Conservation (phyloP, 257 asterid genomes). For the Handroanthus guayacan region DNA sequence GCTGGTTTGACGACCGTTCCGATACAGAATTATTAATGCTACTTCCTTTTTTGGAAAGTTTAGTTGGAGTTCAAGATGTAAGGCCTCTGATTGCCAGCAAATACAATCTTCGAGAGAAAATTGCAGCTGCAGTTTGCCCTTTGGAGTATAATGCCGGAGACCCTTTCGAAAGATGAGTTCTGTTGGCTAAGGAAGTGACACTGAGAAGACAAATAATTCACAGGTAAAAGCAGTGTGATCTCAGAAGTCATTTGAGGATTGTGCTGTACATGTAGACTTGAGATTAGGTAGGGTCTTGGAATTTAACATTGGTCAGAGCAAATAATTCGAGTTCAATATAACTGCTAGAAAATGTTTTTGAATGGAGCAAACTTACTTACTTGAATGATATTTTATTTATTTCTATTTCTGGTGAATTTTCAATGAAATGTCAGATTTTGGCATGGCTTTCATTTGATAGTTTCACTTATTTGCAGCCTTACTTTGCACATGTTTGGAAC, state of each 20-base stretch:
- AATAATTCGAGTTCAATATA: slow-evolving; percentile 35
- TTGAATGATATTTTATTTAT: background rate
- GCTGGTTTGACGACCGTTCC: slow-evolving; percentile 90
- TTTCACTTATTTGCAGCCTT: no score
- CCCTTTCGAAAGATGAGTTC: slow-evolving; percentile 48
- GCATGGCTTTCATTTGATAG: no score
- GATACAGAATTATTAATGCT: slow-evolving; percentile 72
- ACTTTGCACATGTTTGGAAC: no score
- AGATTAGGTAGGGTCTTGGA: slow-evolving; percentile 36
- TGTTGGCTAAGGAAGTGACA: slow-evolving; percentile 10
- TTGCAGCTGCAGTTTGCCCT: slow-evolving; percentile 81
- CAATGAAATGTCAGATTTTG: background rate
- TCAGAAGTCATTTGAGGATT: slow-evolving; percentile 9
- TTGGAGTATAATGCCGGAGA: slow-evolving; percentile 48
- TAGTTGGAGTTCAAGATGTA: slow-evolving; percentile 82
- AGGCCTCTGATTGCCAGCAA: slow-evolving; percentile 78
- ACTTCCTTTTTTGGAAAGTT: slow-evolving; percentile 88
- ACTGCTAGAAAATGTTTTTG: slow-evolving; percentile 18
- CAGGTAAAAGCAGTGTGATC: slow-evolving; percentile 17
- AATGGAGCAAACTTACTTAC: slow-evolving; percentile 27
- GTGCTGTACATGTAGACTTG: slow-evolving; percentile 27
- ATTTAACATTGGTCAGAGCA: slow-evolving; percentile 24
- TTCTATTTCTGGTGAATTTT: slow-evolving; percentile 3
- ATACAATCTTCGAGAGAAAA: slow-evolving; percentile 73
- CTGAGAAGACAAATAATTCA: slow-evolving; percentile 12